Conservation (phyloP, 495 filamentous ascomycete genomes). For the Xylaria telfairii region DNA sequence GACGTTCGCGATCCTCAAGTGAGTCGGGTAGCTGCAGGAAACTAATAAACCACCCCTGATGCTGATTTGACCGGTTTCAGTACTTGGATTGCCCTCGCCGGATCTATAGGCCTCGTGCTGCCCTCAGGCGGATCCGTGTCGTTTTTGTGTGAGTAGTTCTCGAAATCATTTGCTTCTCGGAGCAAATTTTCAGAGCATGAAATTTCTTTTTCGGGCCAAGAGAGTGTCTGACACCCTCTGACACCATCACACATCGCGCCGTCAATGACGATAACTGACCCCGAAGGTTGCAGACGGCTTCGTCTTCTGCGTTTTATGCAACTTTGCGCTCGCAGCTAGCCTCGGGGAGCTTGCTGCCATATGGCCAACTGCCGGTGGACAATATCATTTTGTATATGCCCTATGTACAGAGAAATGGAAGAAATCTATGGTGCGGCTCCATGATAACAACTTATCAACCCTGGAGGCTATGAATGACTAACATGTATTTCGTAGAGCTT, state of each 20-base stretch:
- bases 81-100: conserved; percentile 45
- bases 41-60: conserved; percentile 6
- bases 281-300: too few relatives aligned
- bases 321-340: conserved; percentile 50
- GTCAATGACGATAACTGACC: too few relatives aligned
- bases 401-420: conserved; percentile 43
- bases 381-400: conserved; percentile 57
- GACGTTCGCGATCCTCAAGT: conserved; percentile 47
- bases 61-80: conserved; percentile 18
- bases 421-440: conserved; percentile 32
- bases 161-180: too few relatives aligned
- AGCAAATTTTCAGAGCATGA: too few relatives aligned
- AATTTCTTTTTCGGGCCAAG: too few relatives aligned
- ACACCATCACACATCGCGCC: too few relatives aligned
- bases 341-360: conserved; percentile 58
- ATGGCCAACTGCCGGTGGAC: conserved; percentile 60
- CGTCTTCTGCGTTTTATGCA: conserved; percentile 48
- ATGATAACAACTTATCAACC: not conserved
- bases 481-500: conserved; percentile 35
- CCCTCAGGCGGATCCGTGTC: conserved; percentile 43
- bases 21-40: conserved; percentile 17
- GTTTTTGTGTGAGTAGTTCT: too few relatives aligned
- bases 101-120: conserved; percentile 43
- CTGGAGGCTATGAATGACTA: conserved; percentile 12
- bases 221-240: too few relatives aligned